These are phyloP conservation scores for Fusarium anguioides DNA, from an alignment of 2,329 filamentous ascomycete genomes.

Conservation along the genomic window DNA sequence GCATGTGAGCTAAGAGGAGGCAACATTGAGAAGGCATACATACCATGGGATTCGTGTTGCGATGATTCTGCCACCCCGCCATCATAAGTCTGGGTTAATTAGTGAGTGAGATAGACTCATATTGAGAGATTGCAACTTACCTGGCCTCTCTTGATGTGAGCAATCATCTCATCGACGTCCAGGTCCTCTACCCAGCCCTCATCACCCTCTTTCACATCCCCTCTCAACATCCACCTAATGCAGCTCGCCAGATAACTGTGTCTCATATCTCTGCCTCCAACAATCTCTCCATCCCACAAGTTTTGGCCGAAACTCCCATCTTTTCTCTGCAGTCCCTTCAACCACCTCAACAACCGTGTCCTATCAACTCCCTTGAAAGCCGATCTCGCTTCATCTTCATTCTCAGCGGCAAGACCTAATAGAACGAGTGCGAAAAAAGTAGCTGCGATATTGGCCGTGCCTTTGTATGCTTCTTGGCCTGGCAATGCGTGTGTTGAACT, in stretches of 20 bases:
- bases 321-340: constrained; percentile 77
- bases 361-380: constrained; percentile 75
- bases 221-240: constrained; percentile 84
- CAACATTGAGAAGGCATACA: constrained; percentile 54
- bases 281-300: constrained; percentile 67
- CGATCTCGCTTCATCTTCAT: constrained; percentile 51
- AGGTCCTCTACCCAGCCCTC: constrained; percentile 75
- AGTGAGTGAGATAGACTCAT: constrained; percentile 6
- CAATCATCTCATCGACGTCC: constrained; percentile 74
- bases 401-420: constrained; percentile 65
- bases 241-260: constrained; percentile 88
- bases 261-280: constrained; percentile 84
- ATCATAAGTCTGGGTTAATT: constrained; percentile 77
- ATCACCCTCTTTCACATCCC: constrained; percentile 62
- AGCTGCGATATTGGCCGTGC: constrained; percentile 78
- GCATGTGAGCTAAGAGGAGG: constrained; percentile 14
- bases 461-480: constrained; percentile 58
- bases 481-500: constrained; percentile 72
- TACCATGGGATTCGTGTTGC: constrained; percentile 85
- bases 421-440: constrained; percentile 89
- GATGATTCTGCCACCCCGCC: constrained; percentile 84
- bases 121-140: constrained; percentile 31
- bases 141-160: constrained; percentile 76
- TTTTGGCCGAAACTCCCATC: constrained; percentile 95
- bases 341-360: constrained; percentile 75